Evolutionary conservation across 2,329 filamentous ascomycete species (phyloP), one percentile per base, ranked within the genome.

Genomic region (Didymella sp.): DNA sequence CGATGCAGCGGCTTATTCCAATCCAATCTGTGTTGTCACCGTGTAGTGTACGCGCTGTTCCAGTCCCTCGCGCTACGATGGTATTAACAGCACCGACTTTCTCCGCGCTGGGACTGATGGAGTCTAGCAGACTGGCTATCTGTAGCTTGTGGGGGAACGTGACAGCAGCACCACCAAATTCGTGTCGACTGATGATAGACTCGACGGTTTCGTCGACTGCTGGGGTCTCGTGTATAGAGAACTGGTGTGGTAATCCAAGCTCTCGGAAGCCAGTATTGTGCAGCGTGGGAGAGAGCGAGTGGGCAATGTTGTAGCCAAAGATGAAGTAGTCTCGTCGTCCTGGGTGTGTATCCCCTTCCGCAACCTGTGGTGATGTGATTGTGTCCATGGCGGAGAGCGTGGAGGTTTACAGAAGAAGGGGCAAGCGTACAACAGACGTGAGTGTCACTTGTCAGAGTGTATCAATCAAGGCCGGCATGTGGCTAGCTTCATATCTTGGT

Each of bases 21-120:
- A 31, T 30, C 51, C 51, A 54, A 25, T 54, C 51, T 25, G 51
- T 54, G 33, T 54, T 54, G 21, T 48, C 51, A 12, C 51, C 51
- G 12, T 45, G 28, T 3, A 48, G 31, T 21, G 6, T 38, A 4
- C 31, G 35, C 35, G 17, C 21, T 38, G 21, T 22, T 9, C 31
- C 45, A 7, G 22, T 38, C 13, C 45, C 45, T 42, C 25, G 43
- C 7, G 40, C 25, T 22, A 54, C 27, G 33, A 54, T 22, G 6
- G 51, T 54, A 21, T 54, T 54, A 25, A 54, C 22, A 15, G 51
- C 51, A 41, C 51, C 51, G 17, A 54, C 37, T 17, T 45, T 42
- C 11, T 35, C 24, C 2, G 51, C 51, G 12, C 44, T 45, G 11
- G 35, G 25, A 13, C 42, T 47, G 43, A 48, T 35, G 6, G 43